These are phyloP conservation scores for Globisporangium mamillatum DNA, from an alignment of 352 stramenopile genomes.

Conservation along the genomic window DNA sequence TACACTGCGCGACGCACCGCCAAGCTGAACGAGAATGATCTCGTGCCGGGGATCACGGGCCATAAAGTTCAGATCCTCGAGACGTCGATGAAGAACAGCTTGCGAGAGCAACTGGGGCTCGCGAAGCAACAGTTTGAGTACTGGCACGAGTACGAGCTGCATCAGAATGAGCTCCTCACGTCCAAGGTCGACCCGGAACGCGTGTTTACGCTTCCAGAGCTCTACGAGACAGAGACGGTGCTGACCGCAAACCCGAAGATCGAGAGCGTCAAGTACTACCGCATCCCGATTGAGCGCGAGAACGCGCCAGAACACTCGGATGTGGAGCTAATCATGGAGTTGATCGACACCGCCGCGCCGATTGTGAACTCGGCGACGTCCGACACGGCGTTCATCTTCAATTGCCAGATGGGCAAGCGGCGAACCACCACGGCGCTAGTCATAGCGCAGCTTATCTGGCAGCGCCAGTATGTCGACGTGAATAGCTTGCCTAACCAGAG, in stretches of 20 bases:
- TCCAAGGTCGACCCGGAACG: conserved; percentile 35
- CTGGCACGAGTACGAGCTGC: conserved; percentile 67
- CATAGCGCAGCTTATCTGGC: conserved; percentile 61
- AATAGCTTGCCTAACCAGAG: background rate
- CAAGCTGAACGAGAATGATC: conserved; percentile 82
- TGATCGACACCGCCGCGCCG: conserved; percentile 37
- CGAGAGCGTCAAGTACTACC: conserved; percentile 56
- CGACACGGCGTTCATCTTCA: conserved; percentile 83
- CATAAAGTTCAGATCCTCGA: conserved; percentile 83
- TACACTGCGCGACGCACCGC: conserved; percentile 72
- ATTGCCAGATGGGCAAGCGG: conserved; percentile 86
- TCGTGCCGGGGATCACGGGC: conserved; percentile 76
- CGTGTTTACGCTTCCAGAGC: conserved; percentile 63
- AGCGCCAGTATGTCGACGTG: conserved; percentile 30
- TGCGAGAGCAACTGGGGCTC: conserved; percentile 60
- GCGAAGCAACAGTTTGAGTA: conserved; percentile 66
- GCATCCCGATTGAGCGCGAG: conserved; percentile 78
- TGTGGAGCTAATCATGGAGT: conserved; percentile 62
- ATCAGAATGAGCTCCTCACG: conserved; percentile 61
- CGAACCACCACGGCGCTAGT: conserved; percentile 80
- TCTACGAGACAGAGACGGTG: conserved; percentile 54
- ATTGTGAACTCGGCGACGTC: conserved; percentile 20
- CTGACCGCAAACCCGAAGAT: conserved; percentile 31
- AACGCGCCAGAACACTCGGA: conserved; percentile 77
- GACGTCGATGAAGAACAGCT: conserved; percentile 73